Conservation (phyloP, 2,329 filamentous ascomycete genomes). For the Pestalotiopsis sp. region DNA sequence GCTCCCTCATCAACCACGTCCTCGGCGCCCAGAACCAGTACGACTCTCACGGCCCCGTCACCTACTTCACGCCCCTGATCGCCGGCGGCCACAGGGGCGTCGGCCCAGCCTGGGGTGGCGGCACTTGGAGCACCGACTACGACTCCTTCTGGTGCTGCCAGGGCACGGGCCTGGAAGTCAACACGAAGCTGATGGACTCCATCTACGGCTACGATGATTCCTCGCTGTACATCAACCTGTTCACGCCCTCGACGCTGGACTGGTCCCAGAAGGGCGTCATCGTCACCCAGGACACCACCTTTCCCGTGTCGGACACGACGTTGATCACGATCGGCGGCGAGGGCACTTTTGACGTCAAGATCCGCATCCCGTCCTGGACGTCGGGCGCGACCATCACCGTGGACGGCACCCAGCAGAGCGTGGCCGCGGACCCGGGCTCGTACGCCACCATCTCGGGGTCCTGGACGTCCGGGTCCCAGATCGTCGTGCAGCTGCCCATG, state of each 20-base stretch:
- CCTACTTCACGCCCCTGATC: slow-evolving; percentile 54
- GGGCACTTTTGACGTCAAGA: slow-evolving; percentile 31
- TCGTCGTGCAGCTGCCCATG: slow-evolving; percentile 48
- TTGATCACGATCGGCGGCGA: slow-evolving; percentile 38
- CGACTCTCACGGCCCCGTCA: slow-evolving; percentile 48
- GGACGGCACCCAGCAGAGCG: slow-evolving; percentile 37
- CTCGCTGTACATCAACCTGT: slow-evolving; percentile 50
- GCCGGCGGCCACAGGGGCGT: slow-evolving; percentile 48
- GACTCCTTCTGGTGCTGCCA: slow-evolving; percentile 57
- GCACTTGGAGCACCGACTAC: slow-evolving; percentile 56
- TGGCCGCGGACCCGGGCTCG: slow-evolving; percentile 33
- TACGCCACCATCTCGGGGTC: slow-evolving; percentile 42
- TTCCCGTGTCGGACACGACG: slow-evolving; percentile 41
- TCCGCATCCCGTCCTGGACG: slow-evolving; percentile 52
- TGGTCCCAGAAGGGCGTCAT: slow-evolving; percentile 43
- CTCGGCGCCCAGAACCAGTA: slow-evolving; percentile 49
- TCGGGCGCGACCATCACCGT: slow-evolving; percentile 38
- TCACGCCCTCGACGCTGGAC: slow-evolving; percentile 44
- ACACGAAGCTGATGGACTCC: slow-evolving; percentile 55
- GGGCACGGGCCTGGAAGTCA: slow-evolving; percentile 49
- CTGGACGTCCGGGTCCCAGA: slow-evolving; percentile 45
- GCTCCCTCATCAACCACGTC: slow-evolving; percentile 50
- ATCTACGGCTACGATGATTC: slow-evolving; percentile 48
- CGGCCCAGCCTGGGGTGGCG: slow-evolving; percentile 54
- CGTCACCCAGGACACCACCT: slow-evolving; percentile 44